Base-by-base conservation (phyloP, 2,329 filamentous ascomycete genomes). In the Trichophyton schoenleinii region DNA sequence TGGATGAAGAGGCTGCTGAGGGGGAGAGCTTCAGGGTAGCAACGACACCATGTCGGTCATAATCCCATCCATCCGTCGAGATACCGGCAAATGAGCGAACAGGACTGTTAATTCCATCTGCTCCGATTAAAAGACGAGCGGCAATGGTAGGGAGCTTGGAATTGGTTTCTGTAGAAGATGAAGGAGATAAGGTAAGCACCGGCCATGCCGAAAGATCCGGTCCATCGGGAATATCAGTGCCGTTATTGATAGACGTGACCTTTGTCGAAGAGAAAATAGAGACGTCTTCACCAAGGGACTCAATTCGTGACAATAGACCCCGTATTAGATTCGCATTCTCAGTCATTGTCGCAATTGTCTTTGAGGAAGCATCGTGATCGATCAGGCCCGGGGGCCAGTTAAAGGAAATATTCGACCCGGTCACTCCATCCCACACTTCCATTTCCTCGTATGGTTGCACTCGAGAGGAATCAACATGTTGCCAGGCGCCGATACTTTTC, bases 391-490 rank as follows among this genome's bases (percentile, higher is more conserved):
- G 55, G 1, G 61, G 59, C 87, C 86, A 88, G 75, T 94, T 88
- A 73, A 99, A 99, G 67, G 89, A 87, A 71, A 99, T 94, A 67
- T 86, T 84, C 41, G 91, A 89, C 63, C 85, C 91, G 46, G 88
- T 89, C 61, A 96, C 84, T 64, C 92, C 95, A 73, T 99, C 94
- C 94, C 95, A 99, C 36, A 97, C 94, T 73, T 96, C 88, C 94
- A 99, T 99, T 68, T 92, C 88, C 63, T 95, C 86, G 73, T 96
- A 99, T 0, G 86, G 82, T 76, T 96, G 91, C 38, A 94, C 83
- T 36, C 94, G 84, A 4, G 83, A 78, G 48, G 80, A 77, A 66
- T 88, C 81, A 63, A 96, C 78, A 70, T 95, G 85, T 5, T 80
- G 71, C 94, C 92, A 97, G 58, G 87, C 91, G 41, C 92, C 94